phyloP scores from a whole-genome alignment of 345 rosid species.

The Cardamine occulta region DNA sequence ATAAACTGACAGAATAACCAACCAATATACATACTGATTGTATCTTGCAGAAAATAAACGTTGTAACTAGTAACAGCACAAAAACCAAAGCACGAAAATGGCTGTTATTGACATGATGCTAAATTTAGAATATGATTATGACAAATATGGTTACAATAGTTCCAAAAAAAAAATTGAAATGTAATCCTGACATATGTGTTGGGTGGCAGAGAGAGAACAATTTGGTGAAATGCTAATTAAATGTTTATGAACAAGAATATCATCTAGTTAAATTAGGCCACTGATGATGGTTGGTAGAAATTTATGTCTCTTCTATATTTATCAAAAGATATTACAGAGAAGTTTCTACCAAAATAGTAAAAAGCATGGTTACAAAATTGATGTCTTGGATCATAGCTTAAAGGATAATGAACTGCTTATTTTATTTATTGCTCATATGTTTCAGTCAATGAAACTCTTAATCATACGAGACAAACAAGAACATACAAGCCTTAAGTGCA shows the following conservation, averaged over 20 bases:
- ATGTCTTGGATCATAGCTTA: conserved; percentile 5
- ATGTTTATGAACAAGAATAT: conserved; percentile 22
- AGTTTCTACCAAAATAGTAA: conserved; percentile 18
- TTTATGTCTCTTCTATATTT: background rate
- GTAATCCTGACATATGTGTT: background rate
- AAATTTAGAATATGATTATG: conserved; percentile 20
- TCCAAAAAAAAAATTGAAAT: background rate
- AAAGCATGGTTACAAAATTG: background rate
- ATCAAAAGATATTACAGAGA: conserved; percentile 1
- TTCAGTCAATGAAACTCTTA: conserved; percentile 16
- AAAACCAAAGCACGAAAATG: background rate
- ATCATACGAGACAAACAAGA: conserved; percentile 16
- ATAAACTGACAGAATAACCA: conserved; percentile 16
- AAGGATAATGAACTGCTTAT: background rate
- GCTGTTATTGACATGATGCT: conserved; percentile 14
- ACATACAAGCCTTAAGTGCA: background rate
- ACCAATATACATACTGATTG: conserved; percentile 28
- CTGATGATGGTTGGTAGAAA: conserved; percentile 4
- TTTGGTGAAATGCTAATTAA: conserved; percentile 7
- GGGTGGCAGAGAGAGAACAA: conserved; percentile 20
- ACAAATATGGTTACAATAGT: conserved; percentile 1
- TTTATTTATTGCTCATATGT: background rate
- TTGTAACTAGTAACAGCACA: conserved; percentile 6
- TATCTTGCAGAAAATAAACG: conserved; percentile 23
- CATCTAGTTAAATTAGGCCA: background rate